A percentile compares a stretch with the other conserved stretches of the same genome.
Evolutionary conservation across 2,329 filamentous ascomycete genomes (phyloP).

Genomic region (Fusarium pseudograminearum): DNA sequence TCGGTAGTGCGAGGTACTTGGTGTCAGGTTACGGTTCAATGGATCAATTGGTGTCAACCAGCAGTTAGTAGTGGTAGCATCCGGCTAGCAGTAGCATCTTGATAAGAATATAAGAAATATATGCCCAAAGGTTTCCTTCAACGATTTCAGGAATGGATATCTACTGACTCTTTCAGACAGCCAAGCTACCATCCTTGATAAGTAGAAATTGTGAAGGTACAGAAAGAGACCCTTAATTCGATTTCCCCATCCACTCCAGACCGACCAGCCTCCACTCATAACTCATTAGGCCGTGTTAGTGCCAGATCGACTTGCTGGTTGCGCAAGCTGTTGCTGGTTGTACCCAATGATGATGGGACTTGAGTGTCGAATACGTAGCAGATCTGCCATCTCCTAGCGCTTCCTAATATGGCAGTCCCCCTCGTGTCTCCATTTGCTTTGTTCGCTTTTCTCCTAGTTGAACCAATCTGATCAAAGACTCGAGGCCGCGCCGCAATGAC

Average conservation of each 20-base stretch:
- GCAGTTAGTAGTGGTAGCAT: not conserved
- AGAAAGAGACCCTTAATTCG: conserved; percentile 41
- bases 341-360: conserved; percentile 25
- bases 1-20: conserved; percentile 18
- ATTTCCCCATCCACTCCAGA: conserved; percentile 39
- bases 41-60: not conserved
- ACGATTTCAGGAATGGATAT: not conserved
- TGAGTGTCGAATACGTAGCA: conserved; percentile 15
- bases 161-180: not conserved
- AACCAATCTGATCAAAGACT: not conserved
- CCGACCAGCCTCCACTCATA: conserved; percentile 38
- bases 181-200: conserved; percentile 33
- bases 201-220: conserved; percentile 39
- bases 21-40: conserved; percentile 14
- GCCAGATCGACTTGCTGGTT: conserved; percentile 36
- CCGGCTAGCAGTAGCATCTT: not conserved
- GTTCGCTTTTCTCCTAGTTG: conserved; percentile 2
- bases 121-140: not conserved
- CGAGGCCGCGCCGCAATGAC: conserved; percentile 6
- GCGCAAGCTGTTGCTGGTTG: conserved; percentile 31
- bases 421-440: conserved; percentile 31
- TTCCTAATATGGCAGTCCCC: conserved; percentile 30
- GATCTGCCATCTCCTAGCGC: conserved; percentile 21
- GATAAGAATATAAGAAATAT: not conserved
- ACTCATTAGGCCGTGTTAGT: conserved; percentile 35